phyloP scores from a whole-genome alignment of 2,329 filamentous ascomycete species.

The Fusarium tricinctum region DNA sequence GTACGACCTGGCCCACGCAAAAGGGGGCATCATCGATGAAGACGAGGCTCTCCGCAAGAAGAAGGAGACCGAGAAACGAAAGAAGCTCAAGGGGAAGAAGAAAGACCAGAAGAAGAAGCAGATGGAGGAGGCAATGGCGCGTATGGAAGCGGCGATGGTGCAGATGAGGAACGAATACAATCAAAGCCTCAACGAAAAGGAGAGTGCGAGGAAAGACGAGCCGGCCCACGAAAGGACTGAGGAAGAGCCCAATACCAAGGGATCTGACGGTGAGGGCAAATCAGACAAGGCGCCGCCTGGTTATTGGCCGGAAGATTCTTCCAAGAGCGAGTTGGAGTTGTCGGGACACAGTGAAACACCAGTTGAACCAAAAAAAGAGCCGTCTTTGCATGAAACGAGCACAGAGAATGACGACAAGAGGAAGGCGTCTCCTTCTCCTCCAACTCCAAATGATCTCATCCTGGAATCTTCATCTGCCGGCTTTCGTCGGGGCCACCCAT shows the following conservation, averaged over 20 bases:
- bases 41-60: slow-evolving; percentile 56
- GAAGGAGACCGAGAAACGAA: slow-evolving; percentile 47
- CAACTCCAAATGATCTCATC: not conserved
- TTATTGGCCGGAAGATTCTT: slow-evolving; percentile 43
- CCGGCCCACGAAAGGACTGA: slow-evolving; percentile 2
- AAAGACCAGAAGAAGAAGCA: slow-evolving; percentile 47
- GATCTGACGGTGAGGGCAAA: slow-evolving; percentile 17
- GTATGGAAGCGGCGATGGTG: slow-evolving; percentile 46
- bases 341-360: slow-evolving; percentile 11
- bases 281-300: slow-evolving; percentile 31
- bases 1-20: slow-evolving; percentile 73
- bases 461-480: not conserved
- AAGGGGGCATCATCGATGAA: slow-evolving; percentile 67
- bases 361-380: slow-evolving; percentile 15
- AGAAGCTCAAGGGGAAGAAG: slow-evolving; percentile 45
- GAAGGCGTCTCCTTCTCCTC: slow-evolving; percentile 1
- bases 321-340: slow-evolving; percentile 36
- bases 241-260: slow-evolving; percentile 27
- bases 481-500: not conserved
- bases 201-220: slow-evolving; percentile 20
- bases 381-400: slow-evolving; percentile 13
- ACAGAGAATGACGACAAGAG: slow-evolving; percentile 28
- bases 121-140: slow-evolving; percentile 47
- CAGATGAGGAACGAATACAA: slow-evolving; percentile 47
- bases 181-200: slow-evolving; percentile 34